Conservation (phyloP, 495 filamentous ascomycete species). For the Xylaria telfairii region DNA sequence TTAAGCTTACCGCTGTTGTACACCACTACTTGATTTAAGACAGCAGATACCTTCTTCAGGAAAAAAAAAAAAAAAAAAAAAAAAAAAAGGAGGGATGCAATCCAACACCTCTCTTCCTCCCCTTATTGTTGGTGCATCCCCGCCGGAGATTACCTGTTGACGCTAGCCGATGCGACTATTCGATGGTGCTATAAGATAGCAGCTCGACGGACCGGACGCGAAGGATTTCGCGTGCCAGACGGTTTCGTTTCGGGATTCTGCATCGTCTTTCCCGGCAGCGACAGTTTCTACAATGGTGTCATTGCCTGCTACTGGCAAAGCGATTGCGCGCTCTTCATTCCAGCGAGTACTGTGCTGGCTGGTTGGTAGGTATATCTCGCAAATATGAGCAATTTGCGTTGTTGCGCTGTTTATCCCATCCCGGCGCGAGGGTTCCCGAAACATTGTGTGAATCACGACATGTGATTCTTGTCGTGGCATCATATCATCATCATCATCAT, state of each 20-base stretch:
- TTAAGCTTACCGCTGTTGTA: neutral
- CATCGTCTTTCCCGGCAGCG: neutral
- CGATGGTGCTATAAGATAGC: neutral
- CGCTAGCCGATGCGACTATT: neutral
- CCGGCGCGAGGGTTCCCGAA: neutral
- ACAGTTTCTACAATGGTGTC: too few species aligned
- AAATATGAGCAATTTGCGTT: neutral
- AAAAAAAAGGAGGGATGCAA: neutral
- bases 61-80: neutral
- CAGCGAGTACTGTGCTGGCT: too few species aligned
- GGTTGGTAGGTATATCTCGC: neutral
- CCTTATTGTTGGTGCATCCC: neutral
- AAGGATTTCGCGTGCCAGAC: neutral
- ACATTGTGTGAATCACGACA: neutral
- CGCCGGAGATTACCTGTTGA: neutral
- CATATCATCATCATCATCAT: too few species aligned
- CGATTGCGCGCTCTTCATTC: too few species aligned
- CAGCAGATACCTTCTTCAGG: neutral
- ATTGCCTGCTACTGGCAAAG: too few species aligned
- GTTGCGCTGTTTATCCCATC: too few species aligned
- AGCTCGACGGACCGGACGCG: neutral
- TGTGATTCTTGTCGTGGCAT: neutral
- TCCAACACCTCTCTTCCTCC: neutral
- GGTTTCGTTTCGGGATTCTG: neutral
- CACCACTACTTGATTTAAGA: neutral